These are phyloP conservation scores for Tulasnella sp. DNA, from an alignment of 768 basidiomycete genomes.

Conservation along the genomic window DNA sequence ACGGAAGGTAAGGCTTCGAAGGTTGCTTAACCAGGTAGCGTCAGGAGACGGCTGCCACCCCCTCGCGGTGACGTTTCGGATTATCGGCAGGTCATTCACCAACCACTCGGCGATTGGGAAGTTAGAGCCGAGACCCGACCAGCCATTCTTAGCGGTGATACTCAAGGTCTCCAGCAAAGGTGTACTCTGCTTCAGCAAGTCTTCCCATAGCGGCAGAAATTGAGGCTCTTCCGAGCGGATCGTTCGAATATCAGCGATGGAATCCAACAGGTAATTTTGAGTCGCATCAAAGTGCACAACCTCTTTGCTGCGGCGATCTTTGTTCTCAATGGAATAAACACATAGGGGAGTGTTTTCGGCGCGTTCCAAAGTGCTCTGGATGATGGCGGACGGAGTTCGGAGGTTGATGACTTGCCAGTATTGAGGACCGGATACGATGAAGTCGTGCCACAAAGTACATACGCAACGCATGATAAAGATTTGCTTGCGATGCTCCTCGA, in stretches of 20 bases:
- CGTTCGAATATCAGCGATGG: no score
- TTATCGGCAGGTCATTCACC: not conserved
- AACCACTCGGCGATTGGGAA: not conserved
- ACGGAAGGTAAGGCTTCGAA: no score
- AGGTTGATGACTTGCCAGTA: not conserved
- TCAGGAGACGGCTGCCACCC: not conserved
- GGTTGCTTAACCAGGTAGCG: no score
- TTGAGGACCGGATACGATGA: not conserved
- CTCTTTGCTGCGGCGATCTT: not conserved
- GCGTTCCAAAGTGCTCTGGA: not conserved
- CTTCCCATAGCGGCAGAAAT: no score
- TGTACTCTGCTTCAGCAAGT: no score
- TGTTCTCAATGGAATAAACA: not conserved
- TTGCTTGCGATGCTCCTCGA: not conserved
- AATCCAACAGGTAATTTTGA: no score
- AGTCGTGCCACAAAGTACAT: not conserved
- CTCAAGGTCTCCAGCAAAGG: no score
- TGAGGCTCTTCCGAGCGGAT: no score
- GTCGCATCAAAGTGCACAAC: not conserved
- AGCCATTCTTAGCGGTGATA: not conserved
- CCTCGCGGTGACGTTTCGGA: not conserved
- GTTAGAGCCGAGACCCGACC: not conserved
- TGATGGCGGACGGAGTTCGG: not conserved
- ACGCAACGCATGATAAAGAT: not conserved
- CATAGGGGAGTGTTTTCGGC: not conserved